Conservation (phyloP, 1,139 yeast genomes). For the Kurtzmaniella quercitrusa region DNA sequence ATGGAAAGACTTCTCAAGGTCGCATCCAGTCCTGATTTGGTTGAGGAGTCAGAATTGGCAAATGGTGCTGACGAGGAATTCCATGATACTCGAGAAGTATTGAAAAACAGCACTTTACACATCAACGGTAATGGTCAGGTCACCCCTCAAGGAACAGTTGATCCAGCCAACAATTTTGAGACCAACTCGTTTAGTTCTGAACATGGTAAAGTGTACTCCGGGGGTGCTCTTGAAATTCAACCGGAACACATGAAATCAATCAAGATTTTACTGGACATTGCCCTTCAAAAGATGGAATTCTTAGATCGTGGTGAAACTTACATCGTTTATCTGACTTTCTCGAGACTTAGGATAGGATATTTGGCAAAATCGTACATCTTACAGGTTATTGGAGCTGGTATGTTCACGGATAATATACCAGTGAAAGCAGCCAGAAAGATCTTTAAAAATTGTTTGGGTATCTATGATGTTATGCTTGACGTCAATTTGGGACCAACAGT, state of each 20-base stretch:
- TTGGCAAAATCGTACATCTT: constrained; percentile 36
- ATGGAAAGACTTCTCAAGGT: constrained; percentile 2
- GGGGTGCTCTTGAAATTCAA: constrained; percentile 20
- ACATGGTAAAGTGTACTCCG: constrained; percentile 1
- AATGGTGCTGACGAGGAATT: constrained; percentile 9
- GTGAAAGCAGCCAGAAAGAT: constrained; percentile 28
- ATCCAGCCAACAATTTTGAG: not conserved
- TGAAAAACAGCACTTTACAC: too few species aligned
- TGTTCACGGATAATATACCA: constrained; percentile 37
- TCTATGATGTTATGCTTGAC: constrained; percentile 41
- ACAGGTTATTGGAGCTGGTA: constrained; percentile 43
- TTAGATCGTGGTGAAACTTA: constrained; percentile 45
- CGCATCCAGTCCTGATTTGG: constrained; percentile 7
- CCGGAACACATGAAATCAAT: constrained; percentile 26
- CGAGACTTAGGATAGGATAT: constrained; percentile 38
- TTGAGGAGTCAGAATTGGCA: constrained; percentile 6
- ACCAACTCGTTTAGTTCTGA: not conserved
- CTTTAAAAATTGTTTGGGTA: constrained; percentile 37
- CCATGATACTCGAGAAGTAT: not conserved
- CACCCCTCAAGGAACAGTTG: constrained; percentile 4
- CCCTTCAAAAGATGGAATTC: constrained; percentile 37
- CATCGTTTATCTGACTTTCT: constrained; percentile 39
- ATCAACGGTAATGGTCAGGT: not conserved
- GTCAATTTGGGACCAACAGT: constrained; percentile 45
- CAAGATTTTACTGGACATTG: constrained; percentile 28